Percentiles rank a stretch among this genome's conserved stretches.
Evolutionary conservation across 495 filamentous ascomycete species (phyloP).

Genomic region (Annulohypoxylon moriforme): DNA sequence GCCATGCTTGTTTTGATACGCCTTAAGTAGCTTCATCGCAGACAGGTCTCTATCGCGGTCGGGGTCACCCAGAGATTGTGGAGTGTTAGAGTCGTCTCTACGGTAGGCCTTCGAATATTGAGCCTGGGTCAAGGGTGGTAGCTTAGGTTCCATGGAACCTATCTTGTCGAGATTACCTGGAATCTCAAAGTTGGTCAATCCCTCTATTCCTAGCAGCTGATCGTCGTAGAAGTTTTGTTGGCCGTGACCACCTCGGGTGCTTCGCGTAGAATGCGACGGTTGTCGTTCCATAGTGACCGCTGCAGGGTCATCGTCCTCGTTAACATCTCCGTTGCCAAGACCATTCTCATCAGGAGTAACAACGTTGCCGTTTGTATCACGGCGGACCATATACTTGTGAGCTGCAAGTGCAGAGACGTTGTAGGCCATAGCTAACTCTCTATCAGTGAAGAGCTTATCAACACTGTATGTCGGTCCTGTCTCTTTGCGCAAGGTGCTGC

Average conservation of each 20-base stretch:
- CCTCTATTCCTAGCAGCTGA: slow-evolving; percentile 66
- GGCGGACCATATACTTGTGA: slow-evolving; percentile 64
- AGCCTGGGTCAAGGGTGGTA: slow-evolving; percentile 70
- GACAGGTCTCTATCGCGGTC: slow-evolving; percentile 70
- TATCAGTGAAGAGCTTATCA: slow-evolving; percentile 92
- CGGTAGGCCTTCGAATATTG: slow-evolving; percentile 61
- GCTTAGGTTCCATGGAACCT: slow-evolving; percentile 61
- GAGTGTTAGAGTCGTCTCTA: slow-evolving; percentile 57
- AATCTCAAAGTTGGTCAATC: slow-evolving; percentile 71
- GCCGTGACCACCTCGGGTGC: slow-evolving; percentile 69
- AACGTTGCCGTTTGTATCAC: slow-evolving; percentile 58
- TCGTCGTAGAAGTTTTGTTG: slow-evolving; percentile 65
- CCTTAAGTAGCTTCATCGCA: slow-evolving; percentile 63
- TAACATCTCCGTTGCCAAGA: slow-evolving; percentile 56
- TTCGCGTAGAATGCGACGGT: slow-evolving; percentile 78
- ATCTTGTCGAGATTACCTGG: slow-evolving; percentile 65
- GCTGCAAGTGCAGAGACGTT: slow-evolving; percentile 77
- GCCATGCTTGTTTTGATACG: slow-evolving; percentile 56
- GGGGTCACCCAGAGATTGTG: slow-evolving; percentile 64
- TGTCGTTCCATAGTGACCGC: slow-evolving; percentile 78
- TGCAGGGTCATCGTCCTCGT: slow-evolving; percentile 59
- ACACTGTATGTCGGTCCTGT: slow-evolving; percentile 75
- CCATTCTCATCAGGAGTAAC: slow-evolving; percentile 65
- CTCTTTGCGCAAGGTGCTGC: slow-evolving; percentile 52
- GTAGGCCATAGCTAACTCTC: slow-evolving; percentile 82